Evolutionary conservation across 495 filamentous ascomycete species (phyloP), one percentile per base, ranked within the genome.

Genomic region (Aspergillus diversus): DNA sequence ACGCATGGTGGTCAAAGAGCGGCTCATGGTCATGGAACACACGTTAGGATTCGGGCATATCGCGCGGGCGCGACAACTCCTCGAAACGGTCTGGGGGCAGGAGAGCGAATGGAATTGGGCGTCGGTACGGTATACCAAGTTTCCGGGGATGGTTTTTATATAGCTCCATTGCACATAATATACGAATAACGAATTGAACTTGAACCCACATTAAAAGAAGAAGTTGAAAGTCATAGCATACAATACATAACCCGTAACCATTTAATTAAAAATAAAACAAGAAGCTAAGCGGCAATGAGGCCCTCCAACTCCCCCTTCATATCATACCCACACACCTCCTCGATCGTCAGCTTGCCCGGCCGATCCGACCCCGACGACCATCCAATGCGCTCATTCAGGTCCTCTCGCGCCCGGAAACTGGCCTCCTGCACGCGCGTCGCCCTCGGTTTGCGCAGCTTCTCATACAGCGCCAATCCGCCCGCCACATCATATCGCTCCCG

Each of bases 361-460:
- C 59, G 54, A 55, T 72, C 68, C 9, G 60, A 49, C n/a, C 59
- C 57, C 1, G 62, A 65, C 7, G 49, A 55, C 67, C 66, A 73
- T 0, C 71, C 71, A 55, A 75, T 75, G 0, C 73, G 64, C 61
- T 75, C 73, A 9, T 35, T 68, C 7, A 75, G 59, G 31, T 75
- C 63, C 58, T 73, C 68, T 0, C 71, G 60, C 1, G 73, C 73
- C 33, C 63, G 50, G 39, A 67, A 69, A 50, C 71, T 73, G 6
- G 80, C 79, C 16, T 61, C 75, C 48, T 83, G 79, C 1, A 81
- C 72, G 1, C 69, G 64, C 0, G 75, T 77, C 1, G 76, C 80
- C 13, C 80, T 58, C 3, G 65, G 67, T 47, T 76, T 77, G 9
- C 80, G 73, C 3, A 80, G 16, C 43, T 71, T 64, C 57, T 83